phyloP scores from a whole-genome alignment of 2,329 filamentous ascomycete genomes.

The Colletotrichum noveboracense region DNA sequence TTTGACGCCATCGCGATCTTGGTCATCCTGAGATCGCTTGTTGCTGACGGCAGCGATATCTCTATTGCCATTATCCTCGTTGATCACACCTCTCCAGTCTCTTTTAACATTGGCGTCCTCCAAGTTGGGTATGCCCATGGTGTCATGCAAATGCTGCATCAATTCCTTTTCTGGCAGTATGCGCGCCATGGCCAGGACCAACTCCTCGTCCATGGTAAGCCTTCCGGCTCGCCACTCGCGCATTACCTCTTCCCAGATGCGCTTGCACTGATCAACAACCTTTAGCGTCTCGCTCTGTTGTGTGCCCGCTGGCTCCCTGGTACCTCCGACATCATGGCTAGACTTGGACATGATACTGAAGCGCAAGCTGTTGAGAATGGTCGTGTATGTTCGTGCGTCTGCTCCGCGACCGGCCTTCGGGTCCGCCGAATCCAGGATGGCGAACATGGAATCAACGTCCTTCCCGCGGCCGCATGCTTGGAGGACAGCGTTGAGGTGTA shows the following conservation, averaged over 20 bases:
- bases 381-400: constrained; percentile 77
- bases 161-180: constrained; percentile 66
- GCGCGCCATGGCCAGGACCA: constrained; percentile 83
- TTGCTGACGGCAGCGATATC: constrained; percentile 21
- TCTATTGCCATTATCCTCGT: constrained; percentile 24
- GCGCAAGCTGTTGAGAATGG: constrained; percentile 79
- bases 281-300: constrained; percentile 31
- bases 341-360: constrained; percentile 42
- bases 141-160: constrained; percentile 69
- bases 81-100: background rate
- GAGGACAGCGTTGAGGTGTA: constrained; percentile 89
- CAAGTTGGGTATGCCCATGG: constrained; percentile 72
- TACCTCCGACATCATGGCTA: constrained; percentile 27
- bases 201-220: constrained; percentile 75
- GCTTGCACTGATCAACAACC: constrained; percentile 69
- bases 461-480: constrained; percentile 76
- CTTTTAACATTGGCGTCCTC: constrained; percentile 27
- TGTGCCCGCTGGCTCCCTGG: background rate
- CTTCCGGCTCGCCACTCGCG: constrained; percentile 76
- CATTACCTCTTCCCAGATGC: constrained; percentile 82
- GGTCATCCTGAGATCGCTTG: background rate
- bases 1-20: constrained; percentile 18
- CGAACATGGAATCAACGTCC: constrained; percentile 83
- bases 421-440: constrained; percentile 75
- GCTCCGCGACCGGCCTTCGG: constrained; percentile 63